Evolutionary conservation across 176 grass and related monocot genomes (phyloP).

Genomic region (Tuctoria greenei): DNA sequence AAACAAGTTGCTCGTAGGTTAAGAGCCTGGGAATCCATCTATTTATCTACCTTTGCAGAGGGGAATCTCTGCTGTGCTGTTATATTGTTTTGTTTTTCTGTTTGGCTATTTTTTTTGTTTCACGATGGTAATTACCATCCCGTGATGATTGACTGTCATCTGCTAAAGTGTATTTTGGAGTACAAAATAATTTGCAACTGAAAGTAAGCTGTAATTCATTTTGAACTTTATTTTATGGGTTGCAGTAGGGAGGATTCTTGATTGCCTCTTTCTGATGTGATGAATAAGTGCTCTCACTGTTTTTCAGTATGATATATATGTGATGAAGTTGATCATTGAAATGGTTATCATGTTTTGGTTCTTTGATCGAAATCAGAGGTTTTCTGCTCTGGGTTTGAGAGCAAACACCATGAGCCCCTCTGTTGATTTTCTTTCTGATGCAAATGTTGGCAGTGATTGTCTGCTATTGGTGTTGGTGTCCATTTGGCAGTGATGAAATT

Average conservation of each 20-base stretch:
- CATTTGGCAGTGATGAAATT: not conserved
- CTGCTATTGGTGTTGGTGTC: not conserved
- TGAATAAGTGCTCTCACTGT: not conserved
- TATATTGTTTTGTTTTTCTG: constrained; percentile 34
- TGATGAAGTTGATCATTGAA: not conserved
- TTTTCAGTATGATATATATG: not conserved
- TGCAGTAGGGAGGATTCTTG: constrained; percentile 14
- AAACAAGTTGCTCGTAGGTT: constrained; percentile 80
- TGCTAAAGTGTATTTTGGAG: constrained; percentile 30
- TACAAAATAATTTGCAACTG: constrained; percentile 55
- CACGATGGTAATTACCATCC: constrained; percentile 12
- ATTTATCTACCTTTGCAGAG: constrained; percentile 30
- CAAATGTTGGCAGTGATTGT: not conserved
- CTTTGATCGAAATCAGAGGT: not conserved
- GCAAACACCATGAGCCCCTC: not conserved
- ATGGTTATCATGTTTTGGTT: not conserved
- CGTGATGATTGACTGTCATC: constrained; percentile 3
- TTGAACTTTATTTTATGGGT: constrained; percentile 17
- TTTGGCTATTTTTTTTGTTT: constrained; percentile 49
- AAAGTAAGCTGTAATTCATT: constrained; percentile 36
- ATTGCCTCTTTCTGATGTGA: not conserved
- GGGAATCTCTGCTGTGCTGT: constrained; percentile 32
- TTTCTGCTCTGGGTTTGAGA: not conserved
- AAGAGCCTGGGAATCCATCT: constrained; percentile 18
- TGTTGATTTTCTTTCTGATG: not conserved